Base-by-base conservation (phyloP, 208 protist genomes). In the Strigomonas galati region DNA sequence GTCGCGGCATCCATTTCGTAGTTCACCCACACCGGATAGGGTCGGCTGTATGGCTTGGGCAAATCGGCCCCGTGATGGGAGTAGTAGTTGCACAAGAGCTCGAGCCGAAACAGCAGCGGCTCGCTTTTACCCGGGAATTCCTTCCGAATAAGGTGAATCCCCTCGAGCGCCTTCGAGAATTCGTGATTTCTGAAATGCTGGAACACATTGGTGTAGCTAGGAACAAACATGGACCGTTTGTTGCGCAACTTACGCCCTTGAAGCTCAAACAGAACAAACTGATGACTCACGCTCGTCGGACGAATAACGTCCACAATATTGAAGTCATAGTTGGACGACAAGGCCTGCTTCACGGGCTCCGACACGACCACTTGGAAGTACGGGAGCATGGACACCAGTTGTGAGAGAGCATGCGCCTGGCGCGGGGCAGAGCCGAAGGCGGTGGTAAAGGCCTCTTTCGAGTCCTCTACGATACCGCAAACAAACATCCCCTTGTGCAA, bases 261-360 rank as follows among this genome's bases (percentile, higher is more conserved):
- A n/a, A 94, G 76, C 57, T 94, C 85, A 58, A 92, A 94, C 30
- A 94, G 75, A 30, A 86, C 74, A 56, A 94, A 73, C 40, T 76
- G 74, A 46, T 80, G 78, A 27, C 76, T 70, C 21, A 76, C 62
- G 52, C 71, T 73, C 10, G 74, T 69, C 19, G 79, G 69, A 48
- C 78, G 72, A 30, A 95, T 79, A 19, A 92, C 84, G 63, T 95
- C 89, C 0, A 95, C 82, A 61, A 95, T 87, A 40, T 84, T 81
- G 62, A 82, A 91, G 43, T 95, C 85, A 62, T 92, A 92, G 57
- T 69, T 49, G 0, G 74, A 74, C 4, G 84, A 73, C 17, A 92
- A 71, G 17, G 80, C 62, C 74, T 95, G 83, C 68, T 92, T 92
- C 19, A 90, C 85, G 21, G 85, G 78, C 65, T 95, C 85, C 14